A percentile compares a stretch with the other conserved stretches of the same genome.
Evolutionary conservation across 106 monocot species (phyloP).

Genomic region (Dendrobium nobile): DNA sequence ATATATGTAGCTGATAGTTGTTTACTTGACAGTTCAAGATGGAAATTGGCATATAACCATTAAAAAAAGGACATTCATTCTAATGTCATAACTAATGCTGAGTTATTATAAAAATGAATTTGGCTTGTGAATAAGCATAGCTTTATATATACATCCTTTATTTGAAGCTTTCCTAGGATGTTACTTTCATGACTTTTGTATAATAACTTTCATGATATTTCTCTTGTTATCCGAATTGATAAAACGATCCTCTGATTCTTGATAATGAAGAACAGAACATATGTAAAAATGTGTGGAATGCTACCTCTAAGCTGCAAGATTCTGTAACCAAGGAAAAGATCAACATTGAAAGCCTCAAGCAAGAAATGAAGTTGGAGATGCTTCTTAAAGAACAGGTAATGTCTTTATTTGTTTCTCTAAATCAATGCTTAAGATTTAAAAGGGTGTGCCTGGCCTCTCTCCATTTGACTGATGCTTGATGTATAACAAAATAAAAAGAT

Average conservation of each 20-base stretch:
- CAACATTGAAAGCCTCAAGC: conserved; percentile 40
- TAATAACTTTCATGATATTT: background rate
- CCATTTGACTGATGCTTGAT: background rate
- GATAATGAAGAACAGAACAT: conserved; percentile 40
- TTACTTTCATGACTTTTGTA: background rate
- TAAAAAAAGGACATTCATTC: no score
- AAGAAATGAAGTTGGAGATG: conserved; percentile 39
- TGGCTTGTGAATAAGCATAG: background rate
- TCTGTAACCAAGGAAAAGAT: conserved; percentile 48
- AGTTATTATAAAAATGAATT: background rate
- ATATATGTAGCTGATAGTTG: no score
- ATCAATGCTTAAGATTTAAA: background rate
- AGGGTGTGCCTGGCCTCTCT: background rate
- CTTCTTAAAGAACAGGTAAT: conserved; percentile 82
- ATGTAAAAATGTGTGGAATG: conserved; percentile 46
- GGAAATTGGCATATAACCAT: no score
- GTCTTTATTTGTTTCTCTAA: conserved; percentile 4
- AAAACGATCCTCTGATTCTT: background rate
- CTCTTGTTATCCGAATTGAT: background rate
- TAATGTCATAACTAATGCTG: no score
- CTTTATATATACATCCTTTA: background rate
- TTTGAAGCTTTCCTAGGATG: background rate
- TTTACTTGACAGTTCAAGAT: no score
- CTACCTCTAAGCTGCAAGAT: conserved; percentile 38
- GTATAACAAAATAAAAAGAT: background rate